A percentile compares a stretch with the other conserved stretches of the same genome.
Conservation (phyloP, 441 rosid species). For the Brassica hybrid region DNA sequence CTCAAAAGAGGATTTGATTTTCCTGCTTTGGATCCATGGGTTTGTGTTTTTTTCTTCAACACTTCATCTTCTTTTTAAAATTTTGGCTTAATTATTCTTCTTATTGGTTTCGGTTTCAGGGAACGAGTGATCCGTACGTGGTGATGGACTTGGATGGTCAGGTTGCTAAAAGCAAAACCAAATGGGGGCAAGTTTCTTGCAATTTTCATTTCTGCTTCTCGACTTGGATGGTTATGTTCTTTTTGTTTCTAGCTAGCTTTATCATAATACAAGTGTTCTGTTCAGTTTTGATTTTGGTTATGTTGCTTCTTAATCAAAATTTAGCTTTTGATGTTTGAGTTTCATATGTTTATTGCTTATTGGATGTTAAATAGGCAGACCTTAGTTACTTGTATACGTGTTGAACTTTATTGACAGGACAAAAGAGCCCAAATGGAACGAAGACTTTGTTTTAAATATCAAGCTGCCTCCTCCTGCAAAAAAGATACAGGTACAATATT, state of each 20-base stretch:
- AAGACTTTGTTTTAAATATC: conserved; percentile 71
- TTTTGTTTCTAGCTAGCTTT: conserved; percentile 1
- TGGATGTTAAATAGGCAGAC: conserved; percentile 6
- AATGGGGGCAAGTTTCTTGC: conserved; percentile 42
- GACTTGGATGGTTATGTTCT: not conserved
- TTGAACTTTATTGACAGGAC: conserved; percentile 50
- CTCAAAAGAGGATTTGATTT: conserved; percentile 74
- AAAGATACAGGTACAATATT: conserved; percentile 76
- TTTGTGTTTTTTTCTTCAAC: conserved; percentile 42
- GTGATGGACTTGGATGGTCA: conserved; percentile 91
- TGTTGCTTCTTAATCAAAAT: conserved; percentile 8
- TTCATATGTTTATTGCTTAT: not conserved
- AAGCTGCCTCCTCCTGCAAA: conserved; percentile 61
- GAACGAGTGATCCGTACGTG: conserved; percentile 92
- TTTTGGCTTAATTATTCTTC: not conserved
- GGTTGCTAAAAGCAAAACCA: conserved; percentile 64
- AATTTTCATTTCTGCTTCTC: not conserved
- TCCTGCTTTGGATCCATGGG: conserved; percentile 99
- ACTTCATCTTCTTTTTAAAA: conserved; percentile 3
- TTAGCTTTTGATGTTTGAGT: conserved; percentile 16
- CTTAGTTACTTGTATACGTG: not conserved
- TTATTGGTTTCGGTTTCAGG: conserved; percentile 49
- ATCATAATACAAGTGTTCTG: conserved; percentile 8
- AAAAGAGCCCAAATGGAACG: conserved; percentile 89
- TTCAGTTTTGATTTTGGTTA: not conserved